Conservation (phyloP, 148 eudicot genomes). For the Simmondsia chinensis region DNA sequence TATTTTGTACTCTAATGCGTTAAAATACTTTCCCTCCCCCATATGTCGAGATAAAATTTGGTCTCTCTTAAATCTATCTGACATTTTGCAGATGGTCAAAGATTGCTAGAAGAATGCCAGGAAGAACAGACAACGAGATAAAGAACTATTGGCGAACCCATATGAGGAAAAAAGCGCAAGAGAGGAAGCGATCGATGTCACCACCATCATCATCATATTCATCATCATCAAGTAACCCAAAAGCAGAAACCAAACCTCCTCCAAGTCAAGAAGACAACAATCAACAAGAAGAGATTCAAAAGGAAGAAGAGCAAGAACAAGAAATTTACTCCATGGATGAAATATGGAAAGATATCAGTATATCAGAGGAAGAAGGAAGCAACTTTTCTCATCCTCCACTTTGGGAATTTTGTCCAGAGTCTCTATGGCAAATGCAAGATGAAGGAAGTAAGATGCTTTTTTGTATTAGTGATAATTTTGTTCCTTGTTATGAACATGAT, state of each 20-base stretch:
- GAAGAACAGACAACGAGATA: slow-evolving; percentile 85
- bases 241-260: slow-evolving; percentile 12
- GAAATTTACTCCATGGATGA: slow-evolving; percentile 58
- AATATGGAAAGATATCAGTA: slow-evolving; percentile 79
- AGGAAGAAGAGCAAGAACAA: slow-evolving; percentile 17
- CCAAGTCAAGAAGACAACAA: slow-evolving; percentile 12
- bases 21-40: slow-evolving; percentile 1
- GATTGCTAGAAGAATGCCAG: slow-evolving; percentile 73
- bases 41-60: not conserved
- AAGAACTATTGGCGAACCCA: slow-evolving; percentile 91
- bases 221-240: slow-evolving; percentile 23
- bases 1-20: not conserved
- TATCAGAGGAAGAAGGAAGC: slow-evolving; percentile 30
- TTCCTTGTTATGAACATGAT: too few relatives aligned
- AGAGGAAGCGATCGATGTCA: slow-evolving; percentile 33
- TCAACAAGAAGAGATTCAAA: slow-evolving; percentile 8
- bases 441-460: too few relatives aligned
- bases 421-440: too few relatives aligned
- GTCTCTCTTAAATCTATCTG: not conserved
- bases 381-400: too few relatives aligned
- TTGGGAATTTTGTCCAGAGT: too few relatives aligned
- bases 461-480: too few relatives aligned
- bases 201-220: slow-evolving; percentile 40
- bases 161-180: slow-evolving; percentile 88
- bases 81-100: slow-evolving; percentile 59